Conservation (phyloP, 2,329 filamentous ascomycete genomes). For the Dichotomopilus funicola region DNA sequence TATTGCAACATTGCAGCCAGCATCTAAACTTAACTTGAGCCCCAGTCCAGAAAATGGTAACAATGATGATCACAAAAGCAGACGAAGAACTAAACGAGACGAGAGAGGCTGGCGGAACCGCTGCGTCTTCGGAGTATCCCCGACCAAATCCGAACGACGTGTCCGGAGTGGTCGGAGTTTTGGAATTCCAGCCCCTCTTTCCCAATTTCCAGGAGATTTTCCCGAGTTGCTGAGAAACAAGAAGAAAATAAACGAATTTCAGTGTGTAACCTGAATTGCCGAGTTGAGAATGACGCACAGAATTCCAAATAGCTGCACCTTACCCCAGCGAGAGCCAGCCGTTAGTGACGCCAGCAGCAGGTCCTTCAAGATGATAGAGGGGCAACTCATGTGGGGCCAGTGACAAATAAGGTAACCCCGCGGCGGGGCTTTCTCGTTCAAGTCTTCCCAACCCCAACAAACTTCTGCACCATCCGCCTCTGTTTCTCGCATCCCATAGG, state of each 20-base stretch:
- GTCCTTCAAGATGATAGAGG: neutral
- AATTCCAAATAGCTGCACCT: slow-evolving; percentile 13
- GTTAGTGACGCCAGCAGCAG: neutral
- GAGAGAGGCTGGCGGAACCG: too few species aligned
- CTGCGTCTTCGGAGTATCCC: too few species aligned
- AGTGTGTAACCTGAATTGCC: neutral
- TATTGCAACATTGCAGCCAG: too few species aligned
- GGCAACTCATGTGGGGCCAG: slow-evolving; percentile 1
- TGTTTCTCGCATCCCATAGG: neutral
- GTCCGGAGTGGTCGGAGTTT: neutral
- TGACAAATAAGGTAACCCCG: slow-evolving; percentile 6
- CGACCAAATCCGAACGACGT: too few species aligned
- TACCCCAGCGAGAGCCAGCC: neutral
- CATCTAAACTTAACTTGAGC: too few species aligned
- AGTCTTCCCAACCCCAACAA: neutral
- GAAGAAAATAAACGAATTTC: neutral
- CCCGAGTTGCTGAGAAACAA: neutral
- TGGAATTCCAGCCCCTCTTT: neutral
- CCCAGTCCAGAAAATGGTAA: neutral
- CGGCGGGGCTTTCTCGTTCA: neutral
- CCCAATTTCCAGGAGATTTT: neutral
- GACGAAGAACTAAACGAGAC: too few species aligned
- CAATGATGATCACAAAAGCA: neutral
- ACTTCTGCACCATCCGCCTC: neutral
- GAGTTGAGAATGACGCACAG: neutral